Evolutionary conservation across 2,329 filamentous ascomycete species (phyloP).

Genomic region (Diaporthe sp.): DNA sequence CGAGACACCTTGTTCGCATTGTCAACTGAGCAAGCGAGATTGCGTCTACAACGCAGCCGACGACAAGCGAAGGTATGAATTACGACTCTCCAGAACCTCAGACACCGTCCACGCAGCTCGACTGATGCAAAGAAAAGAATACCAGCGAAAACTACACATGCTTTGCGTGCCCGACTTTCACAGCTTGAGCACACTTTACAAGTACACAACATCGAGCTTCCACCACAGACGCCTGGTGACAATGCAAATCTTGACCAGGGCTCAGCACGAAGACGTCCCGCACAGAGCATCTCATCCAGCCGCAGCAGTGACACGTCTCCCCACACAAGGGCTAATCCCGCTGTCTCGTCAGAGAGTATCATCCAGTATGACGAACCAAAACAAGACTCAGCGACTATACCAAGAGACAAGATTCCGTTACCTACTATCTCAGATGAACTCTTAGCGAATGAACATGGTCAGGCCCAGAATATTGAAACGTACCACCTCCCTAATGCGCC

Average conservation of each 20-base stretch:
- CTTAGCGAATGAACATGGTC: background rate
- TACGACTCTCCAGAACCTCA: background rate
- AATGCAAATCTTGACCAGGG: background rate
- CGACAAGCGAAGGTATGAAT: conserved; percentile 3
- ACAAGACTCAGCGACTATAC: background rate
- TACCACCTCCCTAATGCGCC: accelerated
- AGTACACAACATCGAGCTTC: conserved; percentile 3
- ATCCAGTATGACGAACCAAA: background rate
- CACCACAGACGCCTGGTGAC: background rate
- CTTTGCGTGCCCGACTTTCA: background rate
- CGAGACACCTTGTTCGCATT: conserved; percentile 7
- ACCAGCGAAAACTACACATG: background rate
- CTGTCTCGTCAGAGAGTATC: background rate
- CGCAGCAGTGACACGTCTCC: background rate
- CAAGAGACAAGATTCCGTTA: background rate
- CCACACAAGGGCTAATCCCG: background rate
- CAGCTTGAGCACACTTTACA: background rate
- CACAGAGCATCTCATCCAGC: background rate
- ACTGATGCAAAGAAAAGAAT: background rate
- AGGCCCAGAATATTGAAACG: background rate
- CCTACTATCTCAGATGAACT: background rate
- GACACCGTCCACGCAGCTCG: background rate
- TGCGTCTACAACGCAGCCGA: conserved; percentile 16
- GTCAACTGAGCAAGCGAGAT: background rate
- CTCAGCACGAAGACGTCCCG: background rate